These are phyloP conservation scores for Sclerotinia borealis DNA, from an alignment of 2,329 filamentous ascomycete genomes.

Conservation along the genomic window DNA sequence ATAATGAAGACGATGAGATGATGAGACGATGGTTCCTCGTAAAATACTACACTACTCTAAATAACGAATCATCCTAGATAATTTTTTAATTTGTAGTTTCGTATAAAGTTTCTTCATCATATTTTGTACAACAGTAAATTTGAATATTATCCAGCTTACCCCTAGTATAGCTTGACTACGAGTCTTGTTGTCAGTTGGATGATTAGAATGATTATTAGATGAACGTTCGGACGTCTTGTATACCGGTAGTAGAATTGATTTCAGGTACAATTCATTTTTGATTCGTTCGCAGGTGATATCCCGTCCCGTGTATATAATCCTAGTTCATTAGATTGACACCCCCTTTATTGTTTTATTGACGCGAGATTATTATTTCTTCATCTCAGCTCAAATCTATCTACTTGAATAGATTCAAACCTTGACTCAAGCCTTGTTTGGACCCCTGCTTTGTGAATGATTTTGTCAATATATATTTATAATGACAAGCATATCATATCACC, in stretches of 20 bases:
- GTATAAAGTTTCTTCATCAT: neutral
- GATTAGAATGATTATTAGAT: neutral
- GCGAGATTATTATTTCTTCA: neutral
- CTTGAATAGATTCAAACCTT: neutral
- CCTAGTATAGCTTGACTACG: no score
- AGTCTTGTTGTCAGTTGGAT: neutral
- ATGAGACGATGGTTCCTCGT: neutral
- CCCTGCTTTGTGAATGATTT: no score
- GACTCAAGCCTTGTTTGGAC: neutral
- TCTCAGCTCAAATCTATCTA: neutral
- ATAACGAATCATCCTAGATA: neutral
- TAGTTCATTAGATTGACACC: slow-evolving; percentile 1
- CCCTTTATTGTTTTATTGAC: neutral
- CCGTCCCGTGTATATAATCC: neutral
- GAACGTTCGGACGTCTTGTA: neutral
- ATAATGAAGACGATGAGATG: neutral
- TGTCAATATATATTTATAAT: no score
- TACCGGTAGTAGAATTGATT: no score
- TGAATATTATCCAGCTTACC: no score
- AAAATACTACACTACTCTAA: neutral
- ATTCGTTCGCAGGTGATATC: neutral
- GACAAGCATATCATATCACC: no score
- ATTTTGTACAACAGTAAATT: neutral
- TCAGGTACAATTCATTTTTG: neutral
- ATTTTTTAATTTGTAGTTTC: neutral